A percentile compares a stretch with the other conserved stretches of the same genome.
Conservation (phyloP, 2,329 filamentous ascomycete species). For the Penicillium expansum region DNA sequence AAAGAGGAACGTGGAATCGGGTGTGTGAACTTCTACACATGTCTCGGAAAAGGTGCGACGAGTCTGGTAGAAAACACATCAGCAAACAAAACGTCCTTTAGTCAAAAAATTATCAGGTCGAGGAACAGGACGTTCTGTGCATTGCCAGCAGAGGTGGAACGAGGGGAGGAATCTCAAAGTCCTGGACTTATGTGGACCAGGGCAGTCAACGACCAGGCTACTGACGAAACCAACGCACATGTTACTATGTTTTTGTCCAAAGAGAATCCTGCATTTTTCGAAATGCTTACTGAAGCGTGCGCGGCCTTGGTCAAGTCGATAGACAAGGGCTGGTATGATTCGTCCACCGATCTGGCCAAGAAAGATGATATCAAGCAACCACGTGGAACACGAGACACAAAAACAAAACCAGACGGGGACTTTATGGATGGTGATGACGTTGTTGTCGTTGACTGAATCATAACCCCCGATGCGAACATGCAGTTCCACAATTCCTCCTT, state of each 20-base stretch:
- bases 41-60: conserved; percentile 68
- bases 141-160: conserved; percentile 58
- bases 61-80: conserved; percentile 28
- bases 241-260: conserved; percentile 51
- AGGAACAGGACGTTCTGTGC: conserved; percentile 85
- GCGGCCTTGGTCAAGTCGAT: conserved; percentile 40
- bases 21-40: conserved; percentile 84
- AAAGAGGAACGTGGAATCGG: conserved; percentile 66
- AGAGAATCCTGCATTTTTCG: conserved; percentile 46
- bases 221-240: conserved; percentile 78
- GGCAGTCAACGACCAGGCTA: conserved; percentile 73
- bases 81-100: conserved; percentile 30
- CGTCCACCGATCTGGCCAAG: conserved; percentile 25
- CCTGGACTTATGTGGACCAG: conserved; percentile 59
- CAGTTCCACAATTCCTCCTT: background rate
- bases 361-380: conserved; percentile 17
- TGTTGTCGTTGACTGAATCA: conserved; percentile 33
- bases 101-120: conserved; percentile 40
- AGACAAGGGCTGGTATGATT: conserved; percentile 41
- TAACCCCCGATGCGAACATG: background rate
- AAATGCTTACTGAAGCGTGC: conserved; percentile 40
- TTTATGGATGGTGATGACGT: conserved; percentile 37
- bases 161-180: conserved; percentile 23
- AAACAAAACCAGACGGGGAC: conserved; percentile 19
- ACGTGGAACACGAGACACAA: conserved; percentile 10